Base-by-base conservation (phyloP, 805 yeast species). In the Wickerhamiella galacta region DNA sequence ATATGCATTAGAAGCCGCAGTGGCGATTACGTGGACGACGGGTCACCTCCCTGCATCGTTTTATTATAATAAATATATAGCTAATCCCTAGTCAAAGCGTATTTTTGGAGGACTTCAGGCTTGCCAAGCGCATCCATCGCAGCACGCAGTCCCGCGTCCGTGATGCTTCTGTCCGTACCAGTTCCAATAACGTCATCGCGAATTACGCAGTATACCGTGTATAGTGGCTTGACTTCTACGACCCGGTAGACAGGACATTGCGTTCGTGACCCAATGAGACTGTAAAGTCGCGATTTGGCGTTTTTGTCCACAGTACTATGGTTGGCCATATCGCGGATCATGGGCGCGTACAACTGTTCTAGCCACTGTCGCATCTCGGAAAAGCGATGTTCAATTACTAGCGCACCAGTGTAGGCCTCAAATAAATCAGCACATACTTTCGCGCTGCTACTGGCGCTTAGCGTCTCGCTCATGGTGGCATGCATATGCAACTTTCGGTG, bases 371-470 rank as follows among this genome's bases (percentile, higher is more conserved):
- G 43, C 2, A 50, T 53, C 3, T 38, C 43, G 1, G 32, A 29
- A 4, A 43, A 42, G 6, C 57, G 58, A 10, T 37, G 27, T 21
- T 44, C 41, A 7, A 43, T 32, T 7, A 44, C 66, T 21, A 87
- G 53, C 0, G 92, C 98, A 6, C 94, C 96, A 30, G 87, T 64
- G 43, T 87, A 87, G 0, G 96, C 95, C 55, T 90, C 98, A 51
- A 87, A 80, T 0, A 78, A 72, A 61, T 87, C 98, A 0, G 96
- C 94, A 47, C 66, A 67, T 4, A 79, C 59, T 48, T 87, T 87
- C 41, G 67, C 40, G 24, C 2, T 11, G 6, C 14, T 12, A 18
- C 16, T 30, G 27, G 28, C 35, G 22, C n/a, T 16, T 3, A 6
- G 26, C 20, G 31, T 29, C 23, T 16, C 30, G 25, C 30, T 41